Base-by-base conservation (phyloP, 2,329 filamentous ascomycete species). In the Xylaria sp. region DNA sequence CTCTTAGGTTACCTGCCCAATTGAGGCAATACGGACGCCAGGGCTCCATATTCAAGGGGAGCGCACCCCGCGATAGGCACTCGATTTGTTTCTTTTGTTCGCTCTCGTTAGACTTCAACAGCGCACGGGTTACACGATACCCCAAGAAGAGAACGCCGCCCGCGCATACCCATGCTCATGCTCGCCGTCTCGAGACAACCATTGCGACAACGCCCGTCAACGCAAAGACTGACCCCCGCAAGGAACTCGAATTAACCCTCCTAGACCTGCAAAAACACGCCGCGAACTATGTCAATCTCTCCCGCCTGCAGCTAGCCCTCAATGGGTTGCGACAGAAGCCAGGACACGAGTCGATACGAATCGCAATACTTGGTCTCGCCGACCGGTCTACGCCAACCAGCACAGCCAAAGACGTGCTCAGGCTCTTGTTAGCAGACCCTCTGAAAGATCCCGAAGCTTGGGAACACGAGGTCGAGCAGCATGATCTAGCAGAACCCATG, bases 351-450 rank as follows among this genome's bases (percentile, higher is more conserved):
- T 83, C 85, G 1, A 83, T 90, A 36, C 83, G 88, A 19, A 81
- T 91, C 65, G 88, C 88, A 14, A 81, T 91, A 55, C 77, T 90
- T 7, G 85, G 84, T 9, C 75, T 89, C 32, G 77, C 75, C 17
- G 76, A 79, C 55, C 81, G 78, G 51, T 75, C 78, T 47, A 77
- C 79, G 12, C 79, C 83, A 0, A 79, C 80, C 58, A 76, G 79
- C 19, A 86, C 85, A 12, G 90, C 90, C 2, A 88, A 88, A 75
- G 84, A 85, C 67, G 83, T 98, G 8, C 85, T 94, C 54, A 87
- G 89, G 50, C 82, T 94, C 42, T 80, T 93, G 12, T 82, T 94
- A 1, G 90, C 90, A 1, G 92, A 94, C 78, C 91, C 92, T 4
- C 79, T 94, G 71, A 84, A 84, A 45, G 80, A 85, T 4, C 85